These are phyloP conservation scores for Penicillium sp. DNA, from an alignment of 2,329 filamentous ascomycete species.

Conservation along the genomic window DNA sequence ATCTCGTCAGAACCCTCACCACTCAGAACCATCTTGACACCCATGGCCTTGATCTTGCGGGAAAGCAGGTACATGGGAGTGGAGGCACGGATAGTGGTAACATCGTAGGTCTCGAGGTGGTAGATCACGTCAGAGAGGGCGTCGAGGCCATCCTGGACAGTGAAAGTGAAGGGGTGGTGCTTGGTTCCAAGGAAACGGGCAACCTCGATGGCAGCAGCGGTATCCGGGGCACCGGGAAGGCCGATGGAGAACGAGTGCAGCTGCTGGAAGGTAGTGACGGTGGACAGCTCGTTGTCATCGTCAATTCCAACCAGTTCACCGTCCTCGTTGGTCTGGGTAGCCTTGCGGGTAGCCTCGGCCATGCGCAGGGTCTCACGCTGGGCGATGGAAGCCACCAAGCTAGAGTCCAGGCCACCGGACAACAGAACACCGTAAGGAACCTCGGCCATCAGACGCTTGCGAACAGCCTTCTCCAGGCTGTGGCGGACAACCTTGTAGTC, in stretches of 20 bases:
- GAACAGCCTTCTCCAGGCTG: conserved; percentile 84
- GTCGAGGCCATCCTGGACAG: conserved; percentile 94
- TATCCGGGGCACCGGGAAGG: conserved; percentile 88
- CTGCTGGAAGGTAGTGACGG: conserved; percentile 87
- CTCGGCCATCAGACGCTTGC: conserved; percentile 98
- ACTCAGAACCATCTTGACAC: conserved; percentile 98
- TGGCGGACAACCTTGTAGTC: conserved; percentile 81
- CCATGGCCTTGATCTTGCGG: conserved; percentile 99
- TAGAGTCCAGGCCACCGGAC: conserved; percentile 94
- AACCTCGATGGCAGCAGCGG: conserved; percentile 86
- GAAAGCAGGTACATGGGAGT: conserved; percentile 98
- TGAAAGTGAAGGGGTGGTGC: conserved; percentile 98
- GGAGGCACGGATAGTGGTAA: conserved; percentile 96
- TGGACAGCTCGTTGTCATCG: conserved; percentile 84
- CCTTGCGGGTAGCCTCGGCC: conserved; percentile 61
- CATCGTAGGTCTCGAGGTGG: conserved; percentile 96
- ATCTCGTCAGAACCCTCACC: conserved; percentile 98
- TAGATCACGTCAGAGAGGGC: conserved; percentile 96
- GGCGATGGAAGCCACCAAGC: conserved; percentile 90
- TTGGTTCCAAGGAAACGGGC: conserved; percentile 96
- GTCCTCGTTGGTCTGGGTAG: conserved; percentile 47
- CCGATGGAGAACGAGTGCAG: conserved; percentile 99
- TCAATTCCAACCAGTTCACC: conserved; percentile 86
- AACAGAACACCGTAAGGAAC: conserved; percentile 95
- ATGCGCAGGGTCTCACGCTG: conserved; percentile 86